Percentiles rank a stretch among this genome's conserved stretches.
These are phyloP conservation scores for Sporothrix mexicana DNA, from an alignment of 2,329 filamentous ascomycete species.

Conservation along the genomic window DNA sequence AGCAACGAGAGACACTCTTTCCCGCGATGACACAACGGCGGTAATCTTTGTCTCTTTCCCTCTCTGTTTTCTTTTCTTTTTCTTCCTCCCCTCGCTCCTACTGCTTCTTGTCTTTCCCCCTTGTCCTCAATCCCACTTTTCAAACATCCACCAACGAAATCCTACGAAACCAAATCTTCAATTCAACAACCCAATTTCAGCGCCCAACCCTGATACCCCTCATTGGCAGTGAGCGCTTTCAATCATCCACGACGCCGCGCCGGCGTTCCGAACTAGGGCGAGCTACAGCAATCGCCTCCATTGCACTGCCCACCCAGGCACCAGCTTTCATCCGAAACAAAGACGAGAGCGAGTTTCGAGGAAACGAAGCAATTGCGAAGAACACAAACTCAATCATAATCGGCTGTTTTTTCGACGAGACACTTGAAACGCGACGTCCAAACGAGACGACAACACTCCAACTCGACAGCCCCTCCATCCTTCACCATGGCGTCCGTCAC, in stretches of 20 bases:
- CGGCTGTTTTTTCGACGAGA: neutral
- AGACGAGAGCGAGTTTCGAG: neutral
- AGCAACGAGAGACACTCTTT: constrained; percentile 6
- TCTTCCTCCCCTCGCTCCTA: neutral
- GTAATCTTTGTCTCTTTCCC: neutral
- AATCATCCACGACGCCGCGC: constrained; percentile 2
- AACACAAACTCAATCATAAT: neutral
- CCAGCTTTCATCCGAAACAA: neutral
- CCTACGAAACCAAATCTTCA: constrained; percentile 1
- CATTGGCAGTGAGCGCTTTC: constrained; percentile 15
- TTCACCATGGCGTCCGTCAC: constrained; percentile 73
- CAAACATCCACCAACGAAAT: constrained; percentile 11
- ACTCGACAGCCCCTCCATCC: neutral
- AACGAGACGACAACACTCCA: no score
- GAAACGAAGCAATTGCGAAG: neutral
- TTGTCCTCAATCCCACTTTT: neutral
- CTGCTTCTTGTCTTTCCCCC: neutral
- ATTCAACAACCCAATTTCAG: neutral
- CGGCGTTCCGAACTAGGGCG: constrained; percentile 27
- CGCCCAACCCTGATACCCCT: constrained; percentile 15
- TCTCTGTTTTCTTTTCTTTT: neutral
- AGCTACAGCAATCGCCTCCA: constrained; percentile 15
- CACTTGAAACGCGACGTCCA: neutral
- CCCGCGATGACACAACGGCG: constrained; percentile 24
- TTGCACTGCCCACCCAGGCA: constrained; percentile 15